Base-by-base conservation (phyloP, 495 filamentous ascomycete species). In the Penicillium coprophilum region DNA sequence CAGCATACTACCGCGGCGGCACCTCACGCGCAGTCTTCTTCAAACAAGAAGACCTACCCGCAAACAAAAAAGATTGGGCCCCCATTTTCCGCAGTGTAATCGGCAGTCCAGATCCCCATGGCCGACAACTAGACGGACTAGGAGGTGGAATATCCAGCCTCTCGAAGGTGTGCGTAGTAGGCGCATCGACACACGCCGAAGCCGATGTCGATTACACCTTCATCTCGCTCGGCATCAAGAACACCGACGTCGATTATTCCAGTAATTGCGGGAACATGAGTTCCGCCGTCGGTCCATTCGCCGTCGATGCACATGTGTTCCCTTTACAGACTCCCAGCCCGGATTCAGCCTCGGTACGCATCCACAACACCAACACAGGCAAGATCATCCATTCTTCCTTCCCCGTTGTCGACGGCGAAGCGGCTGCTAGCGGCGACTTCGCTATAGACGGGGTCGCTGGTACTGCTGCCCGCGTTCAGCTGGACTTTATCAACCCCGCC, bases 231-330 rank as follows among this genome's bases (percentile, higher is more conserved):
- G 87, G 87, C 0, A 76, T 91, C 50, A 75, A 75, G 41, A 79
- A 83, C 53, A 71, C 68, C 9, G 64, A 70, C 13, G 74, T 90
- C 2, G 87, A 91, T 65, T 80, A 82, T 55, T 82, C 82, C 1
- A 83, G 85, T 12, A 91, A 89, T 63, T 91, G 87, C 59, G 88
- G 88, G 8, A 91, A 90, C 58, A 89, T 91, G 86, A 80, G 71
- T 0, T 76, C 78, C 24, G 80, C 85, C 0, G 80, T 92, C 47
- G 88, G 88, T 0, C 85, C 87, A 0, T 85, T 80, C 58, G 82
- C 84, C 1, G 72, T 85, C 19, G 83, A 90, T 56, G 60, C 74
- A 27, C 73, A 81, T 27, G 28, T 89, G 10, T 65, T 82, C 5
- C 24, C 54, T 1, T 8, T 47, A 21, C 11, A 32, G 11, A 15